Conservation (phyloP, 2,329 filamentous ascomycete species). For the Eutypa lata region DNA sequence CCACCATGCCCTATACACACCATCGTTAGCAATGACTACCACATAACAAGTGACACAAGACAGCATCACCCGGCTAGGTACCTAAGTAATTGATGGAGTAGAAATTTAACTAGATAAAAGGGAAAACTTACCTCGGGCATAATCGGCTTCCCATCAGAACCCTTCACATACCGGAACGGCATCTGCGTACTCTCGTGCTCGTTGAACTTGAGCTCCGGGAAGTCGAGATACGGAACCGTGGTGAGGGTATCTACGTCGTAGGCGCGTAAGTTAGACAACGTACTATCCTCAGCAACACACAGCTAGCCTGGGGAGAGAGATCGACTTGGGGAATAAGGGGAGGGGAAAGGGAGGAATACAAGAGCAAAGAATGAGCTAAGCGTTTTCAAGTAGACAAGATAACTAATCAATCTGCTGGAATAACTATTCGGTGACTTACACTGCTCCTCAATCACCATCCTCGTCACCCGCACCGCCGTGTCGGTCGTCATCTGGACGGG, state of each 20-base stretch:
- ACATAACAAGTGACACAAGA: neutral
- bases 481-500: constrained; percentile 98
- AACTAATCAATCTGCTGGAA: no score
- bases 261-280: neutral
- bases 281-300: neutral
- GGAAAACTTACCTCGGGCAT: constrained; percentile 75
- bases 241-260: constrained; percentile 65
- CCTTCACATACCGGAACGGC: constrained; percentile 94
- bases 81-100: no score
- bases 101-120: no score
- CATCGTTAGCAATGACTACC: constrained; percentile 23
- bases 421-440: constrained; percentile 58
- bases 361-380: neutral
- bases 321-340: neutral
- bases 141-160: constrained; percentile 70
- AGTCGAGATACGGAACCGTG: constrained; percentile 78
- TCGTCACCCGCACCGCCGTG: constrained; percentile 89
- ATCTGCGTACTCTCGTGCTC: constrained; percentile 94
- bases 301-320: neutral
- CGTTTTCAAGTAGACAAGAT: no score
- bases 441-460: constrained; percentile 81
- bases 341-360: neutral
- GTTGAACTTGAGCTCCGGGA: constrained; percentile 85
- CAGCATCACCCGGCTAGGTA: no score
- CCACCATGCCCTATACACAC: constrained; percentile 75